Evolutionary conservation across 495 filamentous ascomycete genomes (phyloP), one percentile per base, ranked within the genome.

Genomic region (Penicillium taxi): DNA sequence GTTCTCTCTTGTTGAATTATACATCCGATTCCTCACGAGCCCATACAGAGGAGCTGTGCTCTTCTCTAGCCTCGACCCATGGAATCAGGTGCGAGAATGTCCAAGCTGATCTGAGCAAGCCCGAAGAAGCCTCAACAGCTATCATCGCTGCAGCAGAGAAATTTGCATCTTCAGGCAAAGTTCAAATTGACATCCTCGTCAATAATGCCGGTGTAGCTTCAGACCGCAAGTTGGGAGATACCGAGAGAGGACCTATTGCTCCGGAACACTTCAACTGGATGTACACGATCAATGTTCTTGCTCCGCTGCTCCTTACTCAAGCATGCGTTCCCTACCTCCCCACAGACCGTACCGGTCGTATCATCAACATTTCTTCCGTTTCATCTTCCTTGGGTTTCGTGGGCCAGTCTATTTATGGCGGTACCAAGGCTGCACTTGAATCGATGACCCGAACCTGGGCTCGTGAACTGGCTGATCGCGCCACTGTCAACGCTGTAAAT

Each of bases 371-470:
- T 44, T 84, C 77, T 9, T 79, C 72, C 40, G 78, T 94, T 6
- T 75, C 79, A 4, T 73, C 82, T 1, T 71, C 70, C 3, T 56
- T 80, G 8, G 86, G 88, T 0, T 86, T 85, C 59, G 52, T 66
- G 2, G 73, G 68, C 5, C 84, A 91, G 58, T 73, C 73, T 5
- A 76, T 94, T 21, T 96, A 94, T 53, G 85, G 83, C 25, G 87
- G 86, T 3, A 90, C 81, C 45, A 96, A 96, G 59, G 87, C 83
- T 0, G 88, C 89, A 0, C 49, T 94, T 21, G 89, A 96, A 44
- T 74, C 82, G n/a, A 91, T 94, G 87, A 94, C 87, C 8, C 70
- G 89, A 6, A 87, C 84, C 2, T 96, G 88, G 89, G 67, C 79
- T 0, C 71, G 84, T 13, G 89, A 96, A 61, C 64, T 96, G 23